These are phyloP conservation scores for Huntiella abstrusa DNA, from an alignment of 2,329 filamentous ascomycete genomes.

Conservation along the genomic window DNA sequence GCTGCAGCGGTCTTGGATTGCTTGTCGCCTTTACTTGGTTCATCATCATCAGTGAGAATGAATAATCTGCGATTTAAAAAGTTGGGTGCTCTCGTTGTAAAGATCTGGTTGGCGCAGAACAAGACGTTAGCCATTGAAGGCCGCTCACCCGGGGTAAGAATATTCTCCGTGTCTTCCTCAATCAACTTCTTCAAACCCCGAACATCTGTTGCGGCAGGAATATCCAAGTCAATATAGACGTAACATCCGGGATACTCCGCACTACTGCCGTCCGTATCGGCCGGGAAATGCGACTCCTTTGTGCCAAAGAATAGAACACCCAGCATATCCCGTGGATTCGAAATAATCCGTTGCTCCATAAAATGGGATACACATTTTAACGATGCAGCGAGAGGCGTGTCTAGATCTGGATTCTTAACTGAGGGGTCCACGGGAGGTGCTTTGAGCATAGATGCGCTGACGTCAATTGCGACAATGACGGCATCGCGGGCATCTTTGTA, in stretches of 20 bases:
- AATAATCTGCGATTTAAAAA: slow-evolving; percentile 88
- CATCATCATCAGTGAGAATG: slow-evolving; percentile 85
- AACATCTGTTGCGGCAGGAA: slow-evolving; percentile 75
- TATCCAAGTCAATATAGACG: slow-evolving; percentile 67
- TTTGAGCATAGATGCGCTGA: slow-evolving; percentile 73
- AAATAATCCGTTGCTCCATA: slow-evolving; percentile 97
- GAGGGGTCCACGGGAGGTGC: slow-evolving; percentile 37
- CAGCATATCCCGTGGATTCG: slow-evolving; percentile 93
- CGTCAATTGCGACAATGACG: slow-evolving; percentile 88
- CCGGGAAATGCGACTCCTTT: slow-evolving; percentile 59
- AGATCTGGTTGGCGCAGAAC: slow-evolving; percentile 90
- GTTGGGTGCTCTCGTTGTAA: slow-evolving; percentile 85
- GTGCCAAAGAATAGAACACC: slow-evolving; percentile 86
- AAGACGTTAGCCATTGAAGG: slow-evolving; percentile 74
- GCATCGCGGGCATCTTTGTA: slow-evolving; percentile 93
- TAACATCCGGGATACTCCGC: slow-evolving; percentile 80
- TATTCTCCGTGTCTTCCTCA: slow-evolving; percentile 55
- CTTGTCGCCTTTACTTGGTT: slow-evolving; percentile 60
- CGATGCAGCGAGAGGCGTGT: slow-evolving; percentile 64
- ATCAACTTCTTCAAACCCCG: slow-evolving; percentile 58
- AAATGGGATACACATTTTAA: slow-evolving; percentile 86
- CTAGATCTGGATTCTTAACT: slow-evolving; percentile 58
- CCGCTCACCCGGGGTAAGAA: slow-evolving; percentile 48
- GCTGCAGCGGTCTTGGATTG: slow-evolving; percentile 55
- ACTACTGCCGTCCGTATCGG: slow-evolving; percentile 34